These are phyloP conservation scores for Globisporangium radiosum DNA, from an alignment of 352 stramenopile species.

Conservation along the genomic window DNA sequence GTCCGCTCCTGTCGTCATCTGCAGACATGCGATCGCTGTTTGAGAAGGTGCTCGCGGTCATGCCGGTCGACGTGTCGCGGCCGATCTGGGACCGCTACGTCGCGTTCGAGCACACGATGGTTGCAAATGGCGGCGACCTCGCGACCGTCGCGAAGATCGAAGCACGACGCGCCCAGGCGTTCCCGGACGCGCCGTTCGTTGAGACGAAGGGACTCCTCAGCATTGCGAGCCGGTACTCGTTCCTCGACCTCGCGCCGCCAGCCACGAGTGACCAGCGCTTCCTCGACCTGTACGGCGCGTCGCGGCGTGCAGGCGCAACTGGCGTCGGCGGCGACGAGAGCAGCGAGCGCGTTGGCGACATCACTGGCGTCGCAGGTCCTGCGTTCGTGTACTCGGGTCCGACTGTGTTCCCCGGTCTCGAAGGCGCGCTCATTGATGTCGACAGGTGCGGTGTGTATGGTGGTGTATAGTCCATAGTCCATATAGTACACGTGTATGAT, in stretches of 20 bases:
- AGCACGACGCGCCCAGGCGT: conserved; percentile 65
- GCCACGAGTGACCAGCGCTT: conserved; percentile 64
- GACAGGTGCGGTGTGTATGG: conserved; percentile 26
- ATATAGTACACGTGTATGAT: no score
- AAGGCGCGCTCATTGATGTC: conserved; percentile 29
- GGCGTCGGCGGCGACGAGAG: conserved; percentile 18
- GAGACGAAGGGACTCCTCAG: conserved; percentile 79
- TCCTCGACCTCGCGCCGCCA: conserved; percentile 60
- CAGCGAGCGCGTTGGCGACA: conserved; percentile 15
- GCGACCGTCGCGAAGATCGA: conserved; percentile 80
- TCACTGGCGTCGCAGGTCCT: neutral
- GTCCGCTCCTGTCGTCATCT: neutral
- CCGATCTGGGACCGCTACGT: conserved; percentile 86
- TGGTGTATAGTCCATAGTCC: neutral
- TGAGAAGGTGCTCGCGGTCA: conserved; percentile 83
- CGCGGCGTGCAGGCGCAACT: conserved; percentile 15
- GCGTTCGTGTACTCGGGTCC: conserved; percentile 10
- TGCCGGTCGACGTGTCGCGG: conserved; percentile 71
- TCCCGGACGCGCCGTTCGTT: conserved; percentile 68
- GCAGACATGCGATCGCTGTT: conserved; percentile 86
- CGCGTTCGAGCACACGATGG: conserved; percentile 84
- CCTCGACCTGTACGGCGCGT: conserved; percentile 70
- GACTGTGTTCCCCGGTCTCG: conserved; percentile 17
- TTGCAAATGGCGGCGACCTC: conserved; percentile 75
- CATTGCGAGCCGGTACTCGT: conserved; percentile 77